These are phyloP conservation scores for Pseudocercospora vitis DNA, from an alignment of 2,329 filamentous ascomycete species.

Conservation along the genomic window DNA sequence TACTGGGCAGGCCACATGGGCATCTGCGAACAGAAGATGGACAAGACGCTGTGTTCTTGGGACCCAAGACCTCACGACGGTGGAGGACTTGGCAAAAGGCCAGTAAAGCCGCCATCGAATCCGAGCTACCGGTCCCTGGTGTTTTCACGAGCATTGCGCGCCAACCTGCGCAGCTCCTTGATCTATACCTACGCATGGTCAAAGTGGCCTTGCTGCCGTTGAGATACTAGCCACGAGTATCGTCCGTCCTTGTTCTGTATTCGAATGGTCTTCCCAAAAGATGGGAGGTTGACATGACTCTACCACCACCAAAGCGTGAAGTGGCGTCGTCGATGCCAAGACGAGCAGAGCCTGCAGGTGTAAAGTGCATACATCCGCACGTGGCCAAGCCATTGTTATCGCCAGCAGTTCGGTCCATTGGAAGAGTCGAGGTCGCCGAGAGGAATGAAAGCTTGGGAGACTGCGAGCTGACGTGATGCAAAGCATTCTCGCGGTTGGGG, in stretches of 20 bases:
- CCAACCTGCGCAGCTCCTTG: constrained; percentile 3
- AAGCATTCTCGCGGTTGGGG: neutral
- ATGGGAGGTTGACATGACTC: constrained; percentile 1
- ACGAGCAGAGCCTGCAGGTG: constrained; percentile 2
- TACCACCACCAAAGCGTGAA: constrained; percentile 2
- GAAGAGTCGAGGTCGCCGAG: neutral
- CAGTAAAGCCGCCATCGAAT: constrained; percentile 1
- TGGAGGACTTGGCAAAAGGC: constrained; percentile 18
- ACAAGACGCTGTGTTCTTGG: constrained; percentile 25
- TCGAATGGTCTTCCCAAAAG: neutral
- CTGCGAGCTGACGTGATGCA: constrained; percentile 4
- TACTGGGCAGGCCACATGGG: constrained; percentile 2
- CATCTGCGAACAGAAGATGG: constrained; percentile 10
- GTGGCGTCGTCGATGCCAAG: constrained; percentile 5
- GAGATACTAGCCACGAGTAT: no score
- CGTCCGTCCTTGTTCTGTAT: neutral
- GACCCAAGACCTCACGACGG: constrained; percentile 20
- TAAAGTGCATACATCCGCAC: neutral
- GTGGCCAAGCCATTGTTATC: constrained; percentile 5
- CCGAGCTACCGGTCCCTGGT: neutral
- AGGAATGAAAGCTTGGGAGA: neutral
- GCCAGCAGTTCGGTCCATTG: neutral
- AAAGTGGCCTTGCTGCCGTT: no score
- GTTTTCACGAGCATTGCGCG: neutral
- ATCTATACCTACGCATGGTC: neutral